Evolutionary conservation across 805 yeast species (phyloP), one percentile per base, ranked within the genome.

Genomic region (Myxozyma monticola): DNA sequence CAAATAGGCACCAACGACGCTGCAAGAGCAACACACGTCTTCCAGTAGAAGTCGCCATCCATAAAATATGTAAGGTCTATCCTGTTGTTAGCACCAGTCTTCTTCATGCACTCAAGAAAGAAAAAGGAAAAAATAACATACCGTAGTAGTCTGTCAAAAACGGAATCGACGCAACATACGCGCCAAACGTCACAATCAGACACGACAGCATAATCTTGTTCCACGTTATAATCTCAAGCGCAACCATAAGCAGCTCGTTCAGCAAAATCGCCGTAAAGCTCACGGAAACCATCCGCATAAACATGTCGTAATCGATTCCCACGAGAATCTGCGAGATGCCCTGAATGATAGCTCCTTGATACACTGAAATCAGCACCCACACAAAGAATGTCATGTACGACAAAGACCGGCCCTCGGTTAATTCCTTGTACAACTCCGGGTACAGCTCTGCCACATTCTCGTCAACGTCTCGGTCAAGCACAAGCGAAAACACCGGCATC

Each of bases 401-500:
- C 39, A 93, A 74, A 17, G 96, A 85, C 59, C 80, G 81, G 2
- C 98, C 98, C 42, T 80, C 83, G 0, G 95, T 88, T 61, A 93
- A 74, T 67, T 93, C 99, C 62, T 86, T 85, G 71, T 93, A 93
- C 37, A 93, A 76, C 68, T 93, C 99, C 0, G 99, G 99, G 66
- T 91, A 93, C 49, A 89, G 75, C 50, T 84, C 83, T 1, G 96
- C 95, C 56, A 93, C 77, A 45, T 83, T 84, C 65, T 89, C 96
- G 61, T 83, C 89, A 40, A 93, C 90, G 66, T 93, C 99, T 48
- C 83, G 81, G 66, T 93, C 98, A 40, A 88, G 76, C 0, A 95
- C 96, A 59, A 93, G 71, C 0, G 96, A 87, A 62, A 93, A 93
- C 1, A 93, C 98, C 0, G 99, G 99, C 49, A 91, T 89, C 99